Base-by-base conservation (phyloP, 2,329 filamentous ascomycete species). In the Xylaria sp. region DNA sequence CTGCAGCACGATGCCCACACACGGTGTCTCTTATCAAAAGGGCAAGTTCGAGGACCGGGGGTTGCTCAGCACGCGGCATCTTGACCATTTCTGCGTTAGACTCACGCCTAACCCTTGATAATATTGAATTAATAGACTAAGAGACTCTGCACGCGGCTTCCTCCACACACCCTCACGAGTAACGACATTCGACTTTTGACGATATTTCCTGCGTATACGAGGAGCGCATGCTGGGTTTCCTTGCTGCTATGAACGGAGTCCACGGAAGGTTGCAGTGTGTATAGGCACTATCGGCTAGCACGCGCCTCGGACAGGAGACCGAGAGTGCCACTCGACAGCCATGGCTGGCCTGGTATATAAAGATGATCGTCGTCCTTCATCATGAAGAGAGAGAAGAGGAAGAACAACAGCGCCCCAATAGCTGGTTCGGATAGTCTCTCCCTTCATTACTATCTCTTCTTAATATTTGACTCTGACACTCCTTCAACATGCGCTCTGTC, bases 401-500 rank as follows among this genome's bases (percentile, higher is more conserved):
- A 36, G 45, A 64, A 50, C 60, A 67, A n/a, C 69, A 70, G 67
- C 67, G 50, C 65, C 54, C 67, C 67, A 47, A 68, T 65, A 66
- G 57, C 62, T 53, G 42, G 36, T 59, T 65, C 42, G 47, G 61
- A 63, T 54, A 53, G 62, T 55, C 62, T 53, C 53, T 68, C 59
- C 53, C 64, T 67, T 57, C 30, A 63, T 39, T 51, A 58, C 30
- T 47, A 34, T 42, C 53, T 65, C 61, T 59, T 27, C 3, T 48
- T 54, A n/a, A 24, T 32, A 61, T 58, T 51, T 67, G 36, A 50
- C 47, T 27, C 9, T 55, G 53, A 67, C 69, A 62, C 32, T 67
- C 71, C n/a, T 72, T 71, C 68, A 71, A 67, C 32, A 73, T 72
- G 71, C 68, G 58, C 55, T 61, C 64, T 51, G 21, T 63, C 17